phyloP scores from a whole-genome alignment of 306 rosid genomes.

The Albizia julibrissin region DNA sequence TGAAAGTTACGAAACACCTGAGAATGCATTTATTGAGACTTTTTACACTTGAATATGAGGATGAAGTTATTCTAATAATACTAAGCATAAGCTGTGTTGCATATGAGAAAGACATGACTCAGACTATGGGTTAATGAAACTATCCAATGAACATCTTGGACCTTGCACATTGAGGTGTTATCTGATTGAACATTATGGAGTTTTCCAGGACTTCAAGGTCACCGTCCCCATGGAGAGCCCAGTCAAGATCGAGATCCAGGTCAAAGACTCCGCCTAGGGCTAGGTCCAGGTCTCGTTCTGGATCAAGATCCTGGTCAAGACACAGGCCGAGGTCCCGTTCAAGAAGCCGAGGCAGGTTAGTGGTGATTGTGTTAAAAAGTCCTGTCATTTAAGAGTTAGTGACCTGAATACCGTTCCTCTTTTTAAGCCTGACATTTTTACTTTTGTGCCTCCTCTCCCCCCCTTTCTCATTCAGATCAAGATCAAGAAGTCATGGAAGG shows the following conservation, averaged over 20 bases:
- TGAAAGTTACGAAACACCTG: not conserved
- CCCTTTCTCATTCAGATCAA: constrained; percentile 57
- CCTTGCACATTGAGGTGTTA: not conserved
- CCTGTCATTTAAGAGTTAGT: not conserved
- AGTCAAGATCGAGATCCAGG: constrained; percentile 61
- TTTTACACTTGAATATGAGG: not conserved
- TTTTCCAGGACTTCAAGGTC: constrained; percentile 70
- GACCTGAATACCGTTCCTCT: not conserved
- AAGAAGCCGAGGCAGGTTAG: constrained; percentile 91
- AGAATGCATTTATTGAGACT: not conserved
- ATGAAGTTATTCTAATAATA: not conserved
- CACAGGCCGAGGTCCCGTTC: constrained; percentile 70
- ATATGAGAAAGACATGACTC: not conserved
- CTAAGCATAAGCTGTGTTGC: not conserved
- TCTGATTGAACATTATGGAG: constrained; percentile 8
- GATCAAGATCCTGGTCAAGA: constrained; percentile 60
- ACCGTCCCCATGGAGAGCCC: constrained; percentile 82
- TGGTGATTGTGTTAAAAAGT: constrained; percentile 19
- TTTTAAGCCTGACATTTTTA: constrained; percentile 7
- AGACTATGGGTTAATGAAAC: not conserved
- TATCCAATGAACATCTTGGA: not conserved
- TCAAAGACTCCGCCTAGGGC: constrained; percentile 59
- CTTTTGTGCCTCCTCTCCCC: constrained; percentile 6
- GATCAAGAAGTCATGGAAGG: constrained; percentile 89
- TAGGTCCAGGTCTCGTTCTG: constrained; percentile 57